Base-by-base conservation (phyloP, 306 rosid species). In the Lotus japonicus region DNA sequence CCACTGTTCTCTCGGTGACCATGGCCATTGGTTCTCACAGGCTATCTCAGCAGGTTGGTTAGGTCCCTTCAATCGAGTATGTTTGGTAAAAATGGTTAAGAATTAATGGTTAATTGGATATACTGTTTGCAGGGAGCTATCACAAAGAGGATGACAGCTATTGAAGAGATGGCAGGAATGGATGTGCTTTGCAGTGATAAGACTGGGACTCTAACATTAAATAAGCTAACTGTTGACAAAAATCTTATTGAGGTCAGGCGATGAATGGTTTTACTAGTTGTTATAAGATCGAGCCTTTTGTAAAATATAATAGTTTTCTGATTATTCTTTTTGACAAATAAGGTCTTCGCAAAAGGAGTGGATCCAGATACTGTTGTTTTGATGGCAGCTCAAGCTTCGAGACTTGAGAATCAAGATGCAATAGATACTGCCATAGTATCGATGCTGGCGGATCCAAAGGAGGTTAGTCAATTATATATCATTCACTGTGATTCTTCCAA, bases 81-180 rank as follows among this genome's bases (percentile, higher is more conserved):
- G 18, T 64, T 65, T 23, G 54, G 15, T 57, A 38, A 68, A 55
- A 7, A 26, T 51, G 19, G 43, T 38, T 42, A n/a, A 28, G 53
- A 66, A 58, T 12, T 42, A 55, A 14, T 36, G 64, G 65, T 60
- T 61, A 71, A 13, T 14, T 21, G n/a, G 68, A 5, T 26, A 45
- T 57, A 17, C 67, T 84, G 51, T 35, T 19, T 82, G 55, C 66
- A 91, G 97, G 97, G 97, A 48, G 97, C 97, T 64, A 91, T 91
- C 76, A 91, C 97, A 39, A 91, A 91, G 84, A 83, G 97, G 80
- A 91, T 91, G 97, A 91, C 97, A 14, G 97, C 97, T 50, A 91
- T 91, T 56, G 97, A 91, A 79, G 97, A 91, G 78, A 91, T 91
- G 97, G 97, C 97, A 1, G 96, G 97, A 76, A 91, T 91, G 97